Evolutionary conservation across 331 rosid species (phyloP), one percentile per base, ranked within the genome.

Genomic region (Telfairia occidentalis): DNA sequence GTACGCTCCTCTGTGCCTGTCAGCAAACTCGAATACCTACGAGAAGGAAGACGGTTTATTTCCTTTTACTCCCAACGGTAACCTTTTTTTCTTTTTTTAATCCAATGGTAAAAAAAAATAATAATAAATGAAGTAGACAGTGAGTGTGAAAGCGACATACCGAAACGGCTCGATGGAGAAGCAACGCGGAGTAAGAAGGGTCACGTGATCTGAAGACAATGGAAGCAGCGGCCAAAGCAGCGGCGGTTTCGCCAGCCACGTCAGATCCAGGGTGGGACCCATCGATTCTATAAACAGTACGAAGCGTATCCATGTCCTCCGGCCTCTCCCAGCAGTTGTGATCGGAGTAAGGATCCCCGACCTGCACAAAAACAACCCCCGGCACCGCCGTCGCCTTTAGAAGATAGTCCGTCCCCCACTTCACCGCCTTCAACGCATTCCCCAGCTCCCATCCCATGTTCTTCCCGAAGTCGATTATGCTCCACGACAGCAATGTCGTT

Each of bases 241-340:
- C 98, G 18, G 98, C 96, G 2, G 98, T 87, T 82, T 95, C 98
- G 0, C 96, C 98, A 7, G 97, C 98, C 85, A 95, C 98, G 87
- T 95, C 98, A 50, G 98, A 95, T 0, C 98, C 98, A 0, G 96
- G 96, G 71, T 88, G 96, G 84, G 89, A 73, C 87, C 81, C 77
- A 54, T 91, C 98, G 21, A 95, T 81, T 75, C 81, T 86, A 79
- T 77, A 95, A 77, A 74, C 96, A 1, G 96, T 85, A 13, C 98
- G 96, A 9, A 85, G 78, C 64, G 98, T 95, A 75, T 95, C 98
- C 98, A 91, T 95, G 81, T 95, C 98, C 67, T 95, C 98, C 0
- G 98, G 97, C 32, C 98, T 82, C 83, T 95, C 98, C 98, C 98
- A 95, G 30, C 98, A 95, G 89, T 87, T 91, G 46, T 95, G 98